Percentiles rank a stretch among this genome's conserved stretches.
Evolutionary conservation across 2,329 filamentous ascomycete species (phyloP).

Genomic region (Graphilbum fragrans): DNA sequence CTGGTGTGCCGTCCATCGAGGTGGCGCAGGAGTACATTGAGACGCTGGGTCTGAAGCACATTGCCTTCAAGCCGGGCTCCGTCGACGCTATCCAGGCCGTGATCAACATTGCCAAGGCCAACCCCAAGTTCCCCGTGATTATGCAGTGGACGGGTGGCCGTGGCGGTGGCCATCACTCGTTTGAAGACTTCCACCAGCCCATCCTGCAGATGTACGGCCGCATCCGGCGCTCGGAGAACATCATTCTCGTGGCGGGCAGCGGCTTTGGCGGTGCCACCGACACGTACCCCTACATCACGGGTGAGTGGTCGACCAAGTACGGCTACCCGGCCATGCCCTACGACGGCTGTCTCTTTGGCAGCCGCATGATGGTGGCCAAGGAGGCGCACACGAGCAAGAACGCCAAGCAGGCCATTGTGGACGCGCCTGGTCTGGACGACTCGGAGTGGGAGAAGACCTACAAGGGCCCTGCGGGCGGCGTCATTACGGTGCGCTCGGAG

Average conservation of each 20-base stretch:
- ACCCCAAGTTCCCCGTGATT: conserved; percentile 84
- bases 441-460: conserved; percentile 85
- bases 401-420: conserved; percentile 82
- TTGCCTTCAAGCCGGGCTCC: conserved; percentile 88
- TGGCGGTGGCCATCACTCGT: conserved; percentile 89
- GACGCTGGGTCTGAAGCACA: conserved; percentile 85
- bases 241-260: conserved; percentile 80
- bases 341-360: conserved; percentile 82
- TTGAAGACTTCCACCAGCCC: conserved; percentile 89
- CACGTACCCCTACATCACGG: conserved; percentile 85
- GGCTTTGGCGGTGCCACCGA: conserved; percentile 85
- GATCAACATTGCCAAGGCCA: conserved; percentile 89
- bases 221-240: conserved; percentile 74
- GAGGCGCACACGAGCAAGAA: conserved; percentile 80
- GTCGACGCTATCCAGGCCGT: conserved; percentile 78
- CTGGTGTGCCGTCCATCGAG: conserved; percentile 86
- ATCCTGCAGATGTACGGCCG: conserved; percentile 84
- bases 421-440: conserved; percentile 73
- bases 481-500: conserved; percentile 94
- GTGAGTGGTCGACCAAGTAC: conserved; percentile 75
- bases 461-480: conserved; percentile 78
- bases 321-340: conserved; percentile 91
- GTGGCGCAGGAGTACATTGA: conserved; percentile 89
- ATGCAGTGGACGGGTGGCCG: conserved; percentile 92
- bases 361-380: conserved; percentile 89